These are phyloP conservation scores for Paxillus rubicundulus DNA, from an alignment of 768 basidiomycete genomes.

Conservation along the genomic window DNA sequence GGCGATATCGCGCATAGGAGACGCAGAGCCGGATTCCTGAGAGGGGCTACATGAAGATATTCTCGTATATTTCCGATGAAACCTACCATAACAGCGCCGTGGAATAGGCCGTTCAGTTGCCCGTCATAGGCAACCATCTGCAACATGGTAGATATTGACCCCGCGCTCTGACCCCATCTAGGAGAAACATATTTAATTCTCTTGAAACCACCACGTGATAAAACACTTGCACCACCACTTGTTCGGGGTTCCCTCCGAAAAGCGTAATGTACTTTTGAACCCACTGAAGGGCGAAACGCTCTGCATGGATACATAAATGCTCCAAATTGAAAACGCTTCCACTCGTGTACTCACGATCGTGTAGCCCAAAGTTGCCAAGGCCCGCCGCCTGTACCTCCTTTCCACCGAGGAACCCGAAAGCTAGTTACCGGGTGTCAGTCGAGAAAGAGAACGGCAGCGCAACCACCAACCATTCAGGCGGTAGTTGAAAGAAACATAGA, in stretches of 20 bases:
- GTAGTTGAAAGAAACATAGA: conserved; percentile 23
- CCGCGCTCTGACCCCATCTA: conserved; percentile 20
- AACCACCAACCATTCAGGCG: conserved; percentile 19
- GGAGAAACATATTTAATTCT: not conserved
- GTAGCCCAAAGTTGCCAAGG: conserved; percentile 37
- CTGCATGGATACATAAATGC: conserved; percentile 13
- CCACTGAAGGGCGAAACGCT: conserved; percentile 40
- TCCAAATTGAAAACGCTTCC: not conserved
- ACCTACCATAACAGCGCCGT: conserved; percentile 16
- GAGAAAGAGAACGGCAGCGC: not conserved
- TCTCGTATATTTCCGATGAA: too few species aligned
- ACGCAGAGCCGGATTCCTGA: conserved; percentile 16
- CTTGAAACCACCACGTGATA: not conserved
- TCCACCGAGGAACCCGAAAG: conserved; percentile 30
- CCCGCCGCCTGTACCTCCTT: conserved; percentile 26
- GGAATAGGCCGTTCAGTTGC: conserved; percentile 14
- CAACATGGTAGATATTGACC: conserved; percentile 10
- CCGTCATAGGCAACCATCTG: conserved; percentile 18
- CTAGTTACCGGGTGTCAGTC: conserved; percentile 1
- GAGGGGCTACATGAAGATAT: not conserved
- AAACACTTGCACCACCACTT: conserved; percentile 26
- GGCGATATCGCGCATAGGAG: conserved; percentile 4
- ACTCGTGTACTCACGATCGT: conserved; percentile 28
- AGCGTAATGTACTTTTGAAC: conserved; percentile 39
- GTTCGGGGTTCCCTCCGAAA: conserved; percentile 40